These are phyloP conservation scores for Aspergillus bertholletiae DNA, from an alignment of 495 filamentous ascomycete species.

Conservation along the genomic window DNA sequence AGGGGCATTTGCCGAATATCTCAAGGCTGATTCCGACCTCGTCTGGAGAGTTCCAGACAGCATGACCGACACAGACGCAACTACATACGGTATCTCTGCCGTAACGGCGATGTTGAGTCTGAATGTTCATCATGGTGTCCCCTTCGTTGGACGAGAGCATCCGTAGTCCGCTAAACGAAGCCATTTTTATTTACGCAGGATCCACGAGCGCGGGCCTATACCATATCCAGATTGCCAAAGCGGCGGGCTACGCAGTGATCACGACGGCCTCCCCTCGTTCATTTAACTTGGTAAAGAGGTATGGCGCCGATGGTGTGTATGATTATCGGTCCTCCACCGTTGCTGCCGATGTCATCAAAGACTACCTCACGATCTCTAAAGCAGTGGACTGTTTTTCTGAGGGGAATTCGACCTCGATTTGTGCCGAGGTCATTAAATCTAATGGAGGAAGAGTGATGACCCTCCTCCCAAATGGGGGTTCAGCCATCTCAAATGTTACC, in stretches of 20 bases:
- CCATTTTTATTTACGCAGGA: conserved; percentile 31
- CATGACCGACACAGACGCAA: conserved; percentile 42
- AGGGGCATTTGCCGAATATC: conserved; percentile 44
- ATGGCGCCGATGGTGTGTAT: conserved; percentile 33
- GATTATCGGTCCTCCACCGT: conserved; percentile 21
- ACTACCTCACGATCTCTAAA: conserved; percentile 13
- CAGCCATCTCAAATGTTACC: conserved; percentile 5
- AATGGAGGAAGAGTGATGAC: conserved; percentile 19
- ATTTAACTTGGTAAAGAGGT: conserved; percentile 26
- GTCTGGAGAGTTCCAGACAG: conserved; percentile 49
- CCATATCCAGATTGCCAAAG: conserved; percentile 26
- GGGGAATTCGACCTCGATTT: conserved; percentile 17
- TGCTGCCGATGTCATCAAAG: conserved; percentile 2
- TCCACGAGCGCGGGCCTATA: conserved; percentile 19
- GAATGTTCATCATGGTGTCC: too few relatives aligned
- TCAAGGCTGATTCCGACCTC: conserved; percentile 41
- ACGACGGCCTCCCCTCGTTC: conserved; percentile 30
- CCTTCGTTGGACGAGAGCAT: neutral
- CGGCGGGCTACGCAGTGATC: conserved; percentile 28
- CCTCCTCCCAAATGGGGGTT: conserved; percentile 11
- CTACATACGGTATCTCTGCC: conserved; percentile 48
- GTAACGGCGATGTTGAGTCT: conserved; percentile 20
- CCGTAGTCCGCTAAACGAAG: too few relatives aligned
- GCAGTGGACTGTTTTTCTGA: conserved; percentile 24
- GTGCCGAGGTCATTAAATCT: conserved; percentile 12